A percentile compares a stretch with the other conserved stretches of the same genome.
Conservation (phyloP, 495 filamentous ascomycete species). For the Penicillium manginii region DNA sequence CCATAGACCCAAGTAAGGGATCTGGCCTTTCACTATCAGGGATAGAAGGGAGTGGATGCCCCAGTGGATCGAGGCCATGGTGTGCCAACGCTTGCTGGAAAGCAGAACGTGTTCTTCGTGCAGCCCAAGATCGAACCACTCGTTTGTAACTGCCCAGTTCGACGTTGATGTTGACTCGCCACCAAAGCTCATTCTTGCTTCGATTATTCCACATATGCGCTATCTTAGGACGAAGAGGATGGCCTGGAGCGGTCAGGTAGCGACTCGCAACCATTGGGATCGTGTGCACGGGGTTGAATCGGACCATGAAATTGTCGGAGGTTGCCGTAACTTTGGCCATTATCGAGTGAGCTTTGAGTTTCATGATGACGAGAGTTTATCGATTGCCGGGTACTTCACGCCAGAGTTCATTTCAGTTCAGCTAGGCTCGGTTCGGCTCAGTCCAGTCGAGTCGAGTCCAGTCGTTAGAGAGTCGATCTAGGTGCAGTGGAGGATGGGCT, state of each 20-base stretch:
- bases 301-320: conserved; percentile 26
- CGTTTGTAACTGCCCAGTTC: conserved; percentile 35
- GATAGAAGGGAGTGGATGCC: conserved; percentile 33
- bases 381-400: neutral
- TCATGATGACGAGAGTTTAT: neutral
- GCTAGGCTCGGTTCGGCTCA: too few species aligned
- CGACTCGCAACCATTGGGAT: conserved; percentile 37
- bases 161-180: conserved; percentile 34
- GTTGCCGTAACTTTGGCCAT: neutral
- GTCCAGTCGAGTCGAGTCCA: neutral
- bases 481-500: conserved; percentile 20
- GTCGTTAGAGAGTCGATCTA: neutral
- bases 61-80: conserved; percentile 59
- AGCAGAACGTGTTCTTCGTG: conserved; percentile 54
- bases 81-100: conserved; percentile 58
- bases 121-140: conserved; percentile 57
- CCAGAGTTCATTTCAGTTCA: too few species aligned
- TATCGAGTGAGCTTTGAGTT: conserved; percentile 21
- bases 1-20: conserved; percentile 32
- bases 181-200: conserved; percentile 53
- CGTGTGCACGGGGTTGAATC: conserved; percentile 26
- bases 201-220: conserved; percentile 37
- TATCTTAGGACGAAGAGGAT: conserved; percentile 45
- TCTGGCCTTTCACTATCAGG: neutral
- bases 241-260: conserved; percentile 27